Base-by-base conservation (phyloP, 129 eudicot species). In the Scalesia atractyloides region DNA sequence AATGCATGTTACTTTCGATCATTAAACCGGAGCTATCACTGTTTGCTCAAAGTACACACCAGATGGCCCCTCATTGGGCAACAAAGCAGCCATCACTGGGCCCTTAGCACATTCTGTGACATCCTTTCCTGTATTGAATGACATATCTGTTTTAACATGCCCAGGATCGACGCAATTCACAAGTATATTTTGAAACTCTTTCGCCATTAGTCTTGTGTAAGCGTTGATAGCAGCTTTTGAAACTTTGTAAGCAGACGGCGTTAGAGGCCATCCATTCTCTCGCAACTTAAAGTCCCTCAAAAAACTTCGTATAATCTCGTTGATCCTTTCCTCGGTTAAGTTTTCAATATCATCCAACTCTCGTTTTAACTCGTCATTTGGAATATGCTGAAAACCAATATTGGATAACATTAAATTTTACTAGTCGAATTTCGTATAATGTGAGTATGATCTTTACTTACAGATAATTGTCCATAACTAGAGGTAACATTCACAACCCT, bases 21-120 rank as follows among this genome's bases (percentile, higher is more conserved):
- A 39, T 39, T 39, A 39, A 16, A 68, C 49, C 1, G 73, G 46
- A 49, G 61, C 61, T 68, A 22, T 24, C 15, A 26, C 24, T 24
- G 17, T 49, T 20, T n/a, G 24, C 1, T 26, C 7, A 19, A 48
- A 48, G 46, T 49, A 68, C 22, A 33, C 72, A 6, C 72, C 72
- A 7, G 72, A 44, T 10, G 72, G 72, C 19, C 72, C 72, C 7
- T 66, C 72, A 46, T 26, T 18, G 0, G 65, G 90, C 62, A 70
- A 52, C 76, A 82, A 57, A 17, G 87, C 87, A 37, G 82, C 59
- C 44, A 5, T 39, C 44, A 39, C 44, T 2, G 44, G 44, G 1
- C 8, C 9, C 44, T 39, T 39, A 39, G 84, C 90, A 57, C 90
- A 90, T 73, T 85, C 84, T 75, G 79, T 66, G 0, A 73, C 68